Conservation (phyloP, 345 rosid genomes). For the Boechera retrofracta region DNA sequence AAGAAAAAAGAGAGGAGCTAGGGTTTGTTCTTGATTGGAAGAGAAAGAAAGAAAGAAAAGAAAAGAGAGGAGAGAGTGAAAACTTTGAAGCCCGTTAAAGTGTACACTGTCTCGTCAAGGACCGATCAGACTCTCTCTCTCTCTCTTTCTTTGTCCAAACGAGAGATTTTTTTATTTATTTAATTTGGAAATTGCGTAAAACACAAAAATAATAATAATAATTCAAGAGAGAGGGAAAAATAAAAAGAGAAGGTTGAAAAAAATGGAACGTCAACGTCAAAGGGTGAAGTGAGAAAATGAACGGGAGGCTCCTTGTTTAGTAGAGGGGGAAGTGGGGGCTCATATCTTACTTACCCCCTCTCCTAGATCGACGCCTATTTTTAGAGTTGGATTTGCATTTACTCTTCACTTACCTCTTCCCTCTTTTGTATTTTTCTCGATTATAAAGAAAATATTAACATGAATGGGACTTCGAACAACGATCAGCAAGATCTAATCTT, state of each 20-base stretch:
- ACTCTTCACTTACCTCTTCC: background rate
- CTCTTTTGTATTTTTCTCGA: background rate
- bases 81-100: constrained; percentile 44
- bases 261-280: constrained; percentile 33
- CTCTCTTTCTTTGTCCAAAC: background rate
- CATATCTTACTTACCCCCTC: constrained; percentile 19
- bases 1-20: constrained; percentile 34
- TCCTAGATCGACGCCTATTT: constrained; percentile 27
- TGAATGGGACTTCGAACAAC: background rate
- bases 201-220: constrained; percentile 23
- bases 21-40: constrained; percentile 59
- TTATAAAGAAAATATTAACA: background rate
- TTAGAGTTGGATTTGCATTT: constrained; percentile 29
- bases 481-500: background rate
- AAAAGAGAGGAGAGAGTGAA: constrained; percentile 6
- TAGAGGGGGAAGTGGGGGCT: constrained; percentile 38
- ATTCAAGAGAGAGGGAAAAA: constrained; percentile 41
- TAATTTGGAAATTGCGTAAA: background rate
- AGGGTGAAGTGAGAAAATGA: constrained; percentile 45
- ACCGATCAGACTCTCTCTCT: constrained; percentile 33
- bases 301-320: constrained; percentile 45
- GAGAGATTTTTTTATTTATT: background rate
- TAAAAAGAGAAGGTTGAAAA: background rate
- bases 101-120: constrained; percentile 43
- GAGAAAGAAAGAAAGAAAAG: constrained; percentile 27